Conservation (phyloP, 2,329 filamentous ascomycete genomes). For the Epichloe baconii region DNA sequence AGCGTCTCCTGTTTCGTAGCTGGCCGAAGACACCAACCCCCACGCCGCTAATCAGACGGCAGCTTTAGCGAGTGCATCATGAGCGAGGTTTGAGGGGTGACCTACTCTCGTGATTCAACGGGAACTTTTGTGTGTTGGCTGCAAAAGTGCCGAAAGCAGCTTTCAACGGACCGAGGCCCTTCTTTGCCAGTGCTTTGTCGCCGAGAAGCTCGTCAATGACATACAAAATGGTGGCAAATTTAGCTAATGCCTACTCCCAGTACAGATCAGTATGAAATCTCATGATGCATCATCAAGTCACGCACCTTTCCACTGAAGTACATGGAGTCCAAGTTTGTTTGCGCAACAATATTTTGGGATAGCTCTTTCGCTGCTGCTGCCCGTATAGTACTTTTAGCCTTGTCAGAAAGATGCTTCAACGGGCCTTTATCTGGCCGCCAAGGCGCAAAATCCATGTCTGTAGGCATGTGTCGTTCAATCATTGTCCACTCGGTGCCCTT, state of each 20-base stretch:
- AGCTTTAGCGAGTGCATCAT: neutral
- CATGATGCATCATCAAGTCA: neutral
- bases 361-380: slow-evolving; percentile 59
- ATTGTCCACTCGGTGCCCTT: slow-evolving; percentile 65
- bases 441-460: slow-evolving; percentile 63
- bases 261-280: neutral
- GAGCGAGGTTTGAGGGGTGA: slow-evolving; percentile 2
- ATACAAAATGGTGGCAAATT: slow-evolving; percentile 60
- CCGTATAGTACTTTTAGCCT: slow-evolving; percentile 46
- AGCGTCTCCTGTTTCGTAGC: slow-evolving; percentile 54
- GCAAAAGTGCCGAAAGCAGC: slow-evolving; percentile 52
- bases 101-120: slow-evolving; percentile 51
- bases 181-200: slow-evolving; percentile 41
- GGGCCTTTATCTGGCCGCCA: slow-evolving; percentile 49
- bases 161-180: slow-evolving; percentile 50
- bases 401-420: slow-evolving; percentile 32
- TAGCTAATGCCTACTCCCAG: slow-evolving; percentile 48
- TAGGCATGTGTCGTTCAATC: slow-evolving; percentile 59
- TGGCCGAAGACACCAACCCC: slow-evolving; percentile 68
- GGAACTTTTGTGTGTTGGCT: slow-evolving; percentile 53
- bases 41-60: slow-evolving; percentile 39
- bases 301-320: slow-evolving; percentile 79
- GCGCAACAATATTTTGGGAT: slow-evolving; percentile 57
- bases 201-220: slow-evolving; percentile 50
- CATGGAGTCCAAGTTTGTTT: slow-evolving; percentile 71